These are phyloP conservation scores for Phytophthora ohioensis DNA, from an alignment of 352 stramenopile species.

Conservation along the genomic window DNA sequence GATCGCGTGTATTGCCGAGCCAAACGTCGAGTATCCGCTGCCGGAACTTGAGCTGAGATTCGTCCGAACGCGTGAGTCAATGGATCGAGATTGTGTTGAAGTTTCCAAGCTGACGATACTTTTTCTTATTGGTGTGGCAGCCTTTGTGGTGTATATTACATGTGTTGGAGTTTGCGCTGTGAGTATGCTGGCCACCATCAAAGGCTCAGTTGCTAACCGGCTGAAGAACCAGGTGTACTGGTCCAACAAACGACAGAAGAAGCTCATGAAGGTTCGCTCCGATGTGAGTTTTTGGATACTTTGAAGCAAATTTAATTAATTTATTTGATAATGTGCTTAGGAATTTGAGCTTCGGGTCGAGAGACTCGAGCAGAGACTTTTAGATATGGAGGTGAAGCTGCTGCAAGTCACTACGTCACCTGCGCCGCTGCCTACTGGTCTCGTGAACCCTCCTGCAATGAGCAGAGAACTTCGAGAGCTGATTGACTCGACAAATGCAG, in stretches of 20 bases:
- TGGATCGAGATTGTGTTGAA: not conserved
- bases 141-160: constrained; percentile 84
- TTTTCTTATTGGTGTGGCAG: constrained; percentile 32
- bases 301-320: not conserved
- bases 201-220: constrained; percentile 83
- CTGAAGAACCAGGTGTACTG: constrained; percentile 89
- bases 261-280: constrained; percentile 69
- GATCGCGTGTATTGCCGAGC: constrained; percentile 87
- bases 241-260: constrained; percentile 84
- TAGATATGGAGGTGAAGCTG: constrained; percentile 71
- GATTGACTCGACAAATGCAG: constrained; percentile 35
- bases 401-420: constrained; percentile 44
- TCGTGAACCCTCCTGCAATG: constrained; percentile 32
- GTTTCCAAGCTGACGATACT: constrained; percentile 1
- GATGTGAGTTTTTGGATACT: not conserved
- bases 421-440: constrained; percentile 23
- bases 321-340: constrained; percentile 18
- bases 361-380: constrained; percentile 70
- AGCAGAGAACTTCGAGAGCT: constrained; percentile 46
- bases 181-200: constrained; percentile 90
- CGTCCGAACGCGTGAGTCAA: constrained; percentile 61
- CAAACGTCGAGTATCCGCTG: constrained; percentile 88
- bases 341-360: constrained; percentile 75
- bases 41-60: constrained; percentile 88
- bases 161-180: constrained; percentile 76